Percentiles rank a stretch among this genome's conserved stretches.
phyloP scores from a whole-genome alignment of 2,329 filamentous ascomycete genomes.

The Colletotrichum sp. region DNA sequence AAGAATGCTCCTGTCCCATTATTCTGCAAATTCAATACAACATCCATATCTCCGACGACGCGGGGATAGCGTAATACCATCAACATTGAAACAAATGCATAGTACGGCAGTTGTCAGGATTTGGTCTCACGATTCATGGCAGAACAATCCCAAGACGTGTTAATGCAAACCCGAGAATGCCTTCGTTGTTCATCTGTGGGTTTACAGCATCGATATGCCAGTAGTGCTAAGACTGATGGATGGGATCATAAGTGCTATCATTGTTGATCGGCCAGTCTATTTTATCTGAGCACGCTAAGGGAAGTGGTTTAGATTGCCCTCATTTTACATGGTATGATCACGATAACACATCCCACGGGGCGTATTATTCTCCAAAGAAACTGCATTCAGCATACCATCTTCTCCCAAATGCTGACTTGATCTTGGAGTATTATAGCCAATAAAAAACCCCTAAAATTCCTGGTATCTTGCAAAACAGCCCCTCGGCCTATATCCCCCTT shows the following conservation, averaged over 20 bases:
- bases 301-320: fast-evolving
- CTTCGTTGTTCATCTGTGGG: fast-evolving
- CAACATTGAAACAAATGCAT: not conserved
- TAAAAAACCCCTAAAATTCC: not conserved
- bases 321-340: fast-evolving
- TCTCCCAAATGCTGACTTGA: not conserved
- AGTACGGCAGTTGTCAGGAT: not conserved
- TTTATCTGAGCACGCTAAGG: not conserved
- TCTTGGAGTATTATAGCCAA: not conserved
- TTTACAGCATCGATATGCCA: fast-evolving
- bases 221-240: not conserved
- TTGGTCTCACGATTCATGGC: not conserved
- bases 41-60: not conserved
- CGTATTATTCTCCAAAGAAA: not conserved
- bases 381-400: no score
- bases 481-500: not conserved
- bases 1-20: not conserved
- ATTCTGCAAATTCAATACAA: not conserved
- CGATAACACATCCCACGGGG: not conserved
- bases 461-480: not conserved
- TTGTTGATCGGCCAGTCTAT: fast-evolving
- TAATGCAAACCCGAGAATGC: not conserved
- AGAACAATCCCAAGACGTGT: not conserved
- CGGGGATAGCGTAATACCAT: not conserved
- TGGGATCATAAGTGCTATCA: fast-evolving